Percentiles rank a stretch among this genome's conserved stretches.
These are phyloP conservation scores for Colletotrichum somersetense DNA, from an alignment of 2,329 filamentous ascomycete species.

Conservation along the genomic window DNA sequence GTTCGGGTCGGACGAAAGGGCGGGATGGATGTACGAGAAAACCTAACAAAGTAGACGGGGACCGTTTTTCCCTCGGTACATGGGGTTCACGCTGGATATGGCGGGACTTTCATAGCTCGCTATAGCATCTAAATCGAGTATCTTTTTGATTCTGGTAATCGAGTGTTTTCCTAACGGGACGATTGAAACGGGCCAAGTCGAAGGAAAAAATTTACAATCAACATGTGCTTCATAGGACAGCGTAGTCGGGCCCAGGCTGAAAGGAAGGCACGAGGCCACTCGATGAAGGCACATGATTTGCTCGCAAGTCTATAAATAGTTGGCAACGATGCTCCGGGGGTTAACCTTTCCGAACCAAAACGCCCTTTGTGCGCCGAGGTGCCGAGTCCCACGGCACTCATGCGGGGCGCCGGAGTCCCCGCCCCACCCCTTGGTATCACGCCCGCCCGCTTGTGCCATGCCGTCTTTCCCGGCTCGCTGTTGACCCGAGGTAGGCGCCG, in stretches of 20 bases:
- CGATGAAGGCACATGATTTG: not conserved
- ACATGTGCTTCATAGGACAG: not conserved
- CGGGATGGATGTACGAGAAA: not conserved
- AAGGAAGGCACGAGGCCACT: not conserved
- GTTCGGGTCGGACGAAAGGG: not conserved
- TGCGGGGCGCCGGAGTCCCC: not conserved
- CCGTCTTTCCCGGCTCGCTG: not conserved
- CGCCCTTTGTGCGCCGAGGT: not conserved
- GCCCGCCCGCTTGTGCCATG: not conserved
- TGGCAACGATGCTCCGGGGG: no score
- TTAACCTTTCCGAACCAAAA: not conserved
- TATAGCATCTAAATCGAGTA: constrained; percentile 33
- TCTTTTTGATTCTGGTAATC: constrained; percentile 27
- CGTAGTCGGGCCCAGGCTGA: not conserved
- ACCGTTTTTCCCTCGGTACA: constrained; percentile 4
- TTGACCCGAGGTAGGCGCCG: not conserved
- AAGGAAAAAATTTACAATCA: not conserved
- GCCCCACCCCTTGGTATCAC: not conserved
- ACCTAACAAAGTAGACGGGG: constrained; percentile 21
- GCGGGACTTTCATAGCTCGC: constrained; percentile 21
- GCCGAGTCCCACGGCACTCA: not conserved
- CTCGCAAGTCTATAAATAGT: not conserved
- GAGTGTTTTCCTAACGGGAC: not conserved
- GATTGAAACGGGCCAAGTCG: no score
- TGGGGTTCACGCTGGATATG: constrained; percentile 21